Base-by-base conservation (phyloP, 495 filamentous ascomycete genomes). In the Talaromyces nanjingensis region DNA sequence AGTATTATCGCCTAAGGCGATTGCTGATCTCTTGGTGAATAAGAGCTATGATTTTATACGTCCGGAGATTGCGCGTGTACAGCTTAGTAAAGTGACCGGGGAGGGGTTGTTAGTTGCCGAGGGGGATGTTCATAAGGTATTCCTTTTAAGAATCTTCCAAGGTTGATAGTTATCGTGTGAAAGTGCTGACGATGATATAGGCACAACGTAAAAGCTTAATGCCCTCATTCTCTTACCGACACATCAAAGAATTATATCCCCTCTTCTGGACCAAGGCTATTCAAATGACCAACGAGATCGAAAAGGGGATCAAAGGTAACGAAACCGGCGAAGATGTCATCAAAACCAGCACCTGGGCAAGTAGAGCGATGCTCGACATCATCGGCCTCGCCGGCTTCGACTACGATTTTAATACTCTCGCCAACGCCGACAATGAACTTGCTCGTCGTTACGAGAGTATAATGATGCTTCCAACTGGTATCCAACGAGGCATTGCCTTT, bases 321-420 rank as follows among this genome's bases (percentile, higher is more conserved):
- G 53, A 55, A 56, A n/a, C 57, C 6, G 49, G 64, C 24, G 70
- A 77, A 61, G 74, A 77, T 49, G 66, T 69, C 6, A 64, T 93
- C 20, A 85, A 90, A 56, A 81, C 90, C 0, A 72, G 81, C 57
- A 71, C 72, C 31, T 96, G 89, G 88, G 82, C 81, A 4, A 86
- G 80, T 37, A 82, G 92, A 24, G 86, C 86, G 0, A 92, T 93
- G 0, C 84, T 97, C 16, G 93, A 97, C 65, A 96, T 97, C 66
- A 93, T 97, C 67, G 92, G 93, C 8, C 69, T 89, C 2, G 89
- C 92, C 0, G 93, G 93, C 8, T 84, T 97, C 69, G 91, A 91
- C 6, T 83, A 86, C 42, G 91, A 96, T 65, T 97, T 97, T 68
- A 77, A 84, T 14, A 85, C 90, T 2, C 83, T 97, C 54, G 68